Evolutionary conservation across 176 grass and related monocot genomes (phyloP), one percentile per base, ranked within the genome.

Genomic region (Aechmea fasciata): DNA sequence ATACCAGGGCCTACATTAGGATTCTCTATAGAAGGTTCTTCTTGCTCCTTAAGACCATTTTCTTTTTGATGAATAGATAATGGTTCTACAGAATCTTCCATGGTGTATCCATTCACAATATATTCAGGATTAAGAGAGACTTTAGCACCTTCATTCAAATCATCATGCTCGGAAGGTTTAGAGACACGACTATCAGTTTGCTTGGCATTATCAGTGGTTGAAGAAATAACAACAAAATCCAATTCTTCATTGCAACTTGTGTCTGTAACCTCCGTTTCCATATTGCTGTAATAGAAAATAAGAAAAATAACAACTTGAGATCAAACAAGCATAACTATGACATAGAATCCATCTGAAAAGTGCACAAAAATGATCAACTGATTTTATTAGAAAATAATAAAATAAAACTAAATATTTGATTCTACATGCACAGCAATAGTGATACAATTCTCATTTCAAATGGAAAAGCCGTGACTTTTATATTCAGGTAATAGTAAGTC

Each of bases 161-260:
- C 71, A 75, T 3, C 13, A 79, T 63, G 24, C 4, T 48, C 75
- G 72, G 75, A 65, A 59, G 57, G 49, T 72, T 76, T 79, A 2
- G 52, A 57, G 59, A 20, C 41, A 11, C n/a, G 24, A 65, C 59
- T 25, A 2, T 73, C 79, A 63, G 71, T 50, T 19, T 47, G 71
- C 1, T 2, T 15, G 1, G 22, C 50, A 52, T 47, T 67, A 33
- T 26, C 65, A n/a, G 65, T 47, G 10, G 33, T 41, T 41, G 33
- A 41, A 41, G 28, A 67, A 13, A 67, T 47, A 9, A 67, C 17
- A 67, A 67, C 26, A n/a, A 33, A 33, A n/a, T 67, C 41, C 48
- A 33, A 67, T 49, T 67, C 65, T 47, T 48, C 65, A 49, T 47
- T 47, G 15, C 29, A n/a, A 49, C 14, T n/a, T n/a, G 18, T 11